Percentiles rank a stretch among this genome's conserved stretches.
Evolutionary conservation across 2,329 filamentous ascomycete genomes (phyloP).

Genomic region (Colletotrichum sp.): DNA sequence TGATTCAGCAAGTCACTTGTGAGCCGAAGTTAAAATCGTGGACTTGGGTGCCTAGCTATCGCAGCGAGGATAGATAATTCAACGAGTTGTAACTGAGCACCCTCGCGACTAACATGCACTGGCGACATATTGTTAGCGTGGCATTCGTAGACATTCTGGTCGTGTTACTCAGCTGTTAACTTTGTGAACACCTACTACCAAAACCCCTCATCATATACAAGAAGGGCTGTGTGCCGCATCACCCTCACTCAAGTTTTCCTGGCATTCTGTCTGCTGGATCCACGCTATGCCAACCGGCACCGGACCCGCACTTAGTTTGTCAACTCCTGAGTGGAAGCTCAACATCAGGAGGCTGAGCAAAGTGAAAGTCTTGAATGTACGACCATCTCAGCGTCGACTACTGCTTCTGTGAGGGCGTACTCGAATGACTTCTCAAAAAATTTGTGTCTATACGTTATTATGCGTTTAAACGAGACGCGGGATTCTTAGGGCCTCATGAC

Average conservation of each 20-base stretch:
- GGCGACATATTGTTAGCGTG: not conserved
- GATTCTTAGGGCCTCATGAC: not conserved
- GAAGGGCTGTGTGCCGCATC: not conserved
- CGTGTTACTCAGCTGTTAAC: not conserved
- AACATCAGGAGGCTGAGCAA: not conserved
- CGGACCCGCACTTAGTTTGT: not conserved
- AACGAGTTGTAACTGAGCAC: not conserved
- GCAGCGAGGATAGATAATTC: not conserved
- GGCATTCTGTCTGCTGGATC: not conserved
- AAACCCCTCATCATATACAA: not conserved
- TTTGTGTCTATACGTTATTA: not conserved
- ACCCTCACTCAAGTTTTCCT: not conserved
- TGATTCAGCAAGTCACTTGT: not conserved
- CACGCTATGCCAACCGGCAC: not conserved
- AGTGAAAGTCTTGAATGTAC: not conserved
- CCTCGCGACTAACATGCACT: not conserved
- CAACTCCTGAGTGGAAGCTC: not conserved
- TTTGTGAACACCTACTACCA: not conserved
- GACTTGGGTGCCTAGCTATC: accelerated
- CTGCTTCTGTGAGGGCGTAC: not conserved
- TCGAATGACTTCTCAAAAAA: not conserved
- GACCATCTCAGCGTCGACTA: not conserved
- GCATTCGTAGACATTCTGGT: not conserved
- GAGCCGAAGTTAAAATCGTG: not conserved
- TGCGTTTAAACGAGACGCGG: not conserved